These are phyloP conservation scores for Sclerotinia minor DNA, from an alignment of 2,329 filamentous ascomycete genomes.

Conservation along the genomic window DNA sequence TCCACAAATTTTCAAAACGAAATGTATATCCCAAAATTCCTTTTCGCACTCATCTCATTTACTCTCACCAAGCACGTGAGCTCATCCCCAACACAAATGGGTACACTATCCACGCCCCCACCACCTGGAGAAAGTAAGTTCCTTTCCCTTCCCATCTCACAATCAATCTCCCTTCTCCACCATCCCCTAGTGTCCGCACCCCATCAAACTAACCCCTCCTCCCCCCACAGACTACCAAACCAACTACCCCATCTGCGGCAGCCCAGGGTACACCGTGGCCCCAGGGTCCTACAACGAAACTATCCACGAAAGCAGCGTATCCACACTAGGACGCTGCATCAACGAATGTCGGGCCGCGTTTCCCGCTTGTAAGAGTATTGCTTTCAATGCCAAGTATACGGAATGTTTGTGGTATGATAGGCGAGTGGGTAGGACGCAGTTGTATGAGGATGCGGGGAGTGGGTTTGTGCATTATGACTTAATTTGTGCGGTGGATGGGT, in stretches of 20 bases:
- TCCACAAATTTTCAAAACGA: neutral
- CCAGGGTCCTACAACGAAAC: constrained; percentile 15
- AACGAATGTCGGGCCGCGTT: constrained; percentile 22
- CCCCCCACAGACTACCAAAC: neutral
- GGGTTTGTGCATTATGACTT: constrained; percentile 25
- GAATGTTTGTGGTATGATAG: constrained; percentile 22
- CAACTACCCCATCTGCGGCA: constrained; percentile 10
- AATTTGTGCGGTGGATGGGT: constrained; percentile 8
- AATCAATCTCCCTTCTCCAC: too few species aligned
- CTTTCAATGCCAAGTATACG: constrained; percentile 8
- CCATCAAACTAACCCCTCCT: too few species aligned
- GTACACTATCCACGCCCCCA: neutral
- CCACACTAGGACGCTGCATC: constrained; percentile 1
- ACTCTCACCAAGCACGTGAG: constrained; percentile 14
- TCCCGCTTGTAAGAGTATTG: constrained; percentile 17
- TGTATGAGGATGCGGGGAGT: constrained; percentile 19
- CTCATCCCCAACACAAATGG: neutral
- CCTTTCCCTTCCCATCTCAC: too few species aligned
- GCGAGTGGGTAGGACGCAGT: constrained; percentile 9
- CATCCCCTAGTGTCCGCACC: too few species aligned
- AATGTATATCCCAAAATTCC: neutral
- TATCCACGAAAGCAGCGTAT: neutral
- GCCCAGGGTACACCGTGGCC: neutral
- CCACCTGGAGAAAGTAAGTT: constrained; percentile 18
- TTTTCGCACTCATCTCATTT: neutral